phyloP scores from a whole-genome alignment of 208 protist species.

The Wallacemonas sp. region DNA sequence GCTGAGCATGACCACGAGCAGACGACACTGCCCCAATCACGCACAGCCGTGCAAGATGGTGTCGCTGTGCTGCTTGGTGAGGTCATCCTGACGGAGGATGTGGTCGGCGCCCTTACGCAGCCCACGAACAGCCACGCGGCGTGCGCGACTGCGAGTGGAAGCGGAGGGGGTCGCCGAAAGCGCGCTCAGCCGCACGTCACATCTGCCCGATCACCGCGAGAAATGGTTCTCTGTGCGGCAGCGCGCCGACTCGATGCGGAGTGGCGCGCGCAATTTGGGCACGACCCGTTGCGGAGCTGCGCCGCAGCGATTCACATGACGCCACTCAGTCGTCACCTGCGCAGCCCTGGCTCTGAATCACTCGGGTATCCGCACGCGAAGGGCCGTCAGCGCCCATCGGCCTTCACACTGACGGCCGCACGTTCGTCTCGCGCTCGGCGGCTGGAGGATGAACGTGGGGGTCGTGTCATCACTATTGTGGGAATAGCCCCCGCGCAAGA shows the following conservation, averaged over 20 bases:
- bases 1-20: no score
- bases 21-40: no score
- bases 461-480: constrained; percentile 45
- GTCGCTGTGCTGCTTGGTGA: constrained; percentile 60
- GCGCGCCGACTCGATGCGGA: constrained; percentile 35
- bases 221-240: constrained; percentile 31
- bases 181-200: no score
- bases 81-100: constrained; percentile 50
- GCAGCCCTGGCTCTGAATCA: no score
- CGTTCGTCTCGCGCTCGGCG: constrained; percentile 8
- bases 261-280: constrained; percentile 54
- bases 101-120: constrained; percentile 26
- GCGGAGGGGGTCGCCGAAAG: constrained; percentile 5
- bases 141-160: constrained; percentile 12
- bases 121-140: not conserved
- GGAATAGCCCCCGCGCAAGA: constrained; percentile 47
- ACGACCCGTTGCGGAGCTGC: constrained; percentile 25
- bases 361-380: not conserved
- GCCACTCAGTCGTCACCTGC: not conserved
- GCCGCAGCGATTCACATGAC: constrained; percentile 14
- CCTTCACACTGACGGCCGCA: constrained; percentile 12
- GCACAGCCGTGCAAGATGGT: no score
- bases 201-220: no score
- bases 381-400: not conserved
- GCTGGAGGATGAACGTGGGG: constrained; percentile 18